phyloP scores from a whole-genome alignment of 495 filamentous ascomycete species.

The Sporormia fimetaria region DNA sequence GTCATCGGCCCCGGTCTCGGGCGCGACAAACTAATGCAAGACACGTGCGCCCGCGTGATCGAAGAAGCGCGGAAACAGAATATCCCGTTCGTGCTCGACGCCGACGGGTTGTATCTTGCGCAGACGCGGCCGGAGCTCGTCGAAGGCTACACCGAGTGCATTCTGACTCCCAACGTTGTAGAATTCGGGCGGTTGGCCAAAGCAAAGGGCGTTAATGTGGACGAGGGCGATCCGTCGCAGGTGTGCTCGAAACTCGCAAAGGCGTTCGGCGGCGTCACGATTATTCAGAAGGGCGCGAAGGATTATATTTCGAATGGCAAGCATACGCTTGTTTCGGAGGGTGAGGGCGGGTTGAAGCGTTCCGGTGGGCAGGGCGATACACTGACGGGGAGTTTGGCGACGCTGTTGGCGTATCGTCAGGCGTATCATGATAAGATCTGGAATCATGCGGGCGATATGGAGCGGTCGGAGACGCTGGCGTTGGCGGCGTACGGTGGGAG shows the following conservation, averaged over 20 bases:
- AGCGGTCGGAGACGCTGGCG: slow-evolving; percentile 54
- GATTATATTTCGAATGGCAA: slow-evolving; percentile 81
- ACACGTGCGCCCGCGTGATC: slow-evolving; percentile 70
- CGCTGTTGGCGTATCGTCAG: slow-evolving; percentile 74
- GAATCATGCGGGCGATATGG: slow-evolving; percentile 54
- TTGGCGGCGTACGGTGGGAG: slow-evolving; percentile 80
- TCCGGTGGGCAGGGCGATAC: slow-evolving; percentile 95
- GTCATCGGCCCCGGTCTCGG: slow-evolving; percentile 91
- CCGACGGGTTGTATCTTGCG: slow-evolving; percentile 74
- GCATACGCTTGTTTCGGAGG: slow-evolving; percentile 58
- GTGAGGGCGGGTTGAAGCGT: slow-evolving; percentile 72
- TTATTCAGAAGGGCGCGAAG: slow-evolving; percentile 78
- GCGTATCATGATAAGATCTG: slow-evolving; percentile 77
- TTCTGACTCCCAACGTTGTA: slow-evolving; percentile 88
- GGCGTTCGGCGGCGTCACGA: slow-evolving; percentile 76
- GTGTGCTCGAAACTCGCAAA: slow-evolving; percentile 62
- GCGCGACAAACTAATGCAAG: slow-evolving; percentile 78
- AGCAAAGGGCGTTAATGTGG: slow-evolving; percentile 49
- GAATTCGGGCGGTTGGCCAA: slow-evolving; percentile 81
- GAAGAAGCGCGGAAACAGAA: slow-evolving; percentile 58
- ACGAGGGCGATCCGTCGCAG: slow-evolving; percentile 40
- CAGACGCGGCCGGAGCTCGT: slow-evolving; percentile 66
- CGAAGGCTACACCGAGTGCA: slow-evolving; percentile 67
- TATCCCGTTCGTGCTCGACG: slow-evolving; percentile 82
- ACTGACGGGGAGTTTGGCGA: slow-evolving; percentile 78